These are phyloP conservation scores for Penicillium subrubescens DNA, from an alignment of 495 filamentous ascomycete species.

Conservation along the genomic window DNA sequence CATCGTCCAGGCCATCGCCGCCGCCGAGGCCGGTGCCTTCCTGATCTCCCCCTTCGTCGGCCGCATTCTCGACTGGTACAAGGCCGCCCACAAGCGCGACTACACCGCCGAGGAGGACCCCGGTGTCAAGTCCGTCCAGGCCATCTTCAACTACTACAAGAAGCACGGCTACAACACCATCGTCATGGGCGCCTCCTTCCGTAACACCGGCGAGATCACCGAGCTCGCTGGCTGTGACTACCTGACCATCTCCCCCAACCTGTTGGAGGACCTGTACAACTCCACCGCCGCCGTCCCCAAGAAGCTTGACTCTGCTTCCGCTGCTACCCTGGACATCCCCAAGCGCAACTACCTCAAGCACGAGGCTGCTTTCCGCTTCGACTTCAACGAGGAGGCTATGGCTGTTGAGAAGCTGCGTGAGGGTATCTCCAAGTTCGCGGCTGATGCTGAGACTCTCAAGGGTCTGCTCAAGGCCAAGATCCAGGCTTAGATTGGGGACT, in stretches of 20 bases:
- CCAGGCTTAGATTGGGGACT: conserved; percentile 43
- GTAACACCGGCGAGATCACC: conserved; percentile 92
- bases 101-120: conserved; percentile 89
- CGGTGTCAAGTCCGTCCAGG: conserved; percentile 92
- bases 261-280: conserved; percentile 92
- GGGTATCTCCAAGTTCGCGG: conserved; percentile 98
- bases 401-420: conserved; percentile 97
- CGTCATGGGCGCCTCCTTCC: conserved; percentile 99
- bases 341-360: conserved; percentile 90
- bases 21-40: conserved; percentile 94
- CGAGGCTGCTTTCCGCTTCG: conserved; percentile 92
- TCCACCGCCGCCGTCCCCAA: conserved; percentile 76
- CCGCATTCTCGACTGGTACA: conserved; percentile 99
- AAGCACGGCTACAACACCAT: conserved; percentile 98
- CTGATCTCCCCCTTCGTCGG: conserved; percentile 99
- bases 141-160: conserved; percentile 99
- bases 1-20: conserved; percentile 89
- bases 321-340: conserved; percentile 69
- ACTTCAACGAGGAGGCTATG: conserved; percentile 99
- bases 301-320: conserved; percentile 80
- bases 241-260: conserved; percentile 94
- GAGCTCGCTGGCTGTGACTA: conserved; percentile 99
- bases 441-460: conserved; percentile 93
- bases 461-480: conserved; percentile 87
- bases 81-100: conserved; percentile 91